Conservation (phyloP, 306 rosid species). For the Rubus parviflorus region DNA sequence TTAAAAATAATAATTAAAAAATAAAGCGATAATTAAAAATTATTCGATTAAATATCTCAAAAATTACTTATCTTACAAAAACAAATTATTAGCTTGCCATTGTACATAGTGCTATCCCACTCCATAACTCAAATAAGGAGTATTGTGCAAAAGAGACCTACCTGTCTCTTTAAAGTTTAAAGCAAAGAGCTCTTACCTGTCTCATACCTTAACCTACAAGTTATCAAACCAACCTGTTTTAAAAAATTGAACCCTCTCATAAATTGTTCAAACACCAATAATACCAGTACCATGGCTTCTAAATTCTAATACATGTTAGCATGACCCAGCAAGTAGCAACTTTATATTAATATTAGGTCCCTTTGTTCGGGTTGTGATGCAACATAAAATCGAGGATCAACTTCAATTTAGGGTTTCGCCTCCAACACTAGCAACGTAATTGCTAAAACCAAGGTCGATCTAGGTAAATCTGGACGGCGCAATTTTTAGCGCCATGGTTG, state of each 20-base stretch:
- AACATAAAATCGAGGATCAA: background rate
- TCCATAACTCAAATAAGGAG: background rate
- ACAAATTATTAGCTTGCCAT: background rate
- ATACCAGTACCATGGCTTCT: background rate
- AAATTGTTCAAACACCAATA: background rate
- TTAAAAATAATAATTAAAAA: too few relatives aligned
- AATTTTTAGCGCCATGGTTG: too few relatives aligned
- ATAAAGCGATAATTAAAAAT: too few relatives aligned
- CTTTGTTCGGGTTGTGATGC: background rate
- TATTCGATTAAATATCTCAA: too few relatives aligned
- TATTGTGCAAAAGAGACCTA: background rate
- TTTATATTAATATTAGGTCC: background rate
- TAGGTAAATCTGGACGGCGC: too few relatives aligned
- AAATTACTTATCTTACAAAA: background rate
- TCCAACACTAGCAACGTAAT: too few relatives aligned
- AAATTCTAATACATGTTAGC: background rate
- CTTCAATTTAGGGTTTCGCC: background rate
- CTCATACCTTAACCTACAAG: background rate
- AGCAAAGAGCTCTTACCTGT: background rate
- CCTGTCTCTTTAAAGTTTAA: background rate
- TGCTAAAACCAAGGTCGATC: too few relatives aligned
- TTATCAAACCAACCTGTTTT: background rate
- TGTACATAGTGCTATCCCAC: background rate
- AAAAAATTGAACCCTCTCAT: background rate
- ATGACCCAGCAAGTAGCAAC: background rate